A percentile compares a stretch with the other conserved stretches of the same genome.
phyloP scores from a whole-genome alignment of 768 basidiomycete genomes.

The Lentinula edodes region DNA sequence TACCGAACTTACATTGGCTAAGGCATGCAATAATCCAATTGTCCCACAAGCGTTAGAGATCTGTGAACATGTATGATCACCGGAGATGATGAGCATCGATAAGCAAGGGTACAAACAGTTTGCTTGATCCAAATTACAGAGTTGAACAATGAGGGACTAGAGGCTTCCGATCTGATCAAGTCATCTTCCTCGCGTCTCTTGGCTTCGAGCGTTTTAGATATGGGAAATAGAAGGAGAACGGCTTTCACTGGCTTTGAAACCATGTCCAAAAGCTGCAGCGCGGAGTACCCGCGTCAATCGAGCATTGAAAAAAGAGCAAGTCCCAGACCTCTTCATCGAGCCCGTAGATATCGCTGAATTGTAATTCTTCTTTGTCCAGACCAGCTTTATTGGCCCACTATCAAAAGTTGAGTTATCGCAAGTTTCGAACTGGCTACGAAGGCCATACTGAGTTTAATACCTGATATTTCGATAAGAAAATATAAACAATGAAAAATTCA shows the following conservation, averaged over 20 bases:
- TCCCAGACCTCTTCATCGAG: constrained; percentile 55
- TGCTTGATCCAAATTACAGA: constrained; percentile 82
- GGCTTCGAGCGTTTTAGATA: constrained; percentile 42
- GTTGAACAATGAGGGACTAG: constrained; percentile 45
- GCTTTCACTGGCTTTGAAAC: constrained; percentile 77
- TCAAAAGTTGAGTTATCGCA: background rate
- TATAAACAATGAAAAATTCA: background rate
- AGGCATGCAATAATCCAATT: constrained; percentile 77
- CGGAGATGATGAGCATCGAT: background rate
- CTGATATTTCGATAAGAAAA: constrained; percentile 18
- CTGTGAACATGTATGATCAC: constrained; percentile 27
- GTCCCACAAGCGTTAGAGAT: constrained; percentile 86
- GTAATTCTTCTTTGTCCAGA: constrained; percentile 39
- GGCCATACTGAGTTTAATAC: constrained; percentile 41
- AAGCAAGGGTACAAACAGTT: constrained; percentile 46
- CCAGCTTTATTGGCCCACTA: constrained; percentile 74
- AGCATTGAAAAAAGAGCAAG: background rate
- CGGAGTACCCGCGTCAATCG: background rate
- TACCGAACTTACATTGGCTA: constrained; percentile 61
- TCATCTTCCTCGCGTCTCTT: constrained; percentile 57
- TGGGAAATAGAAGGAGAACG: constrained; percentile 81
- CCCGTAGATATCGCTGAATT: constrained; percentile 71
- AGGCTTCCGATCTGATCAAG: constrained; percentile 38
- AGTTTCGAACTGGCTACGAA: background rate
- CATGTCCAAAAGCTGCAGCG: constrained; percentile 55